phyloP scores from a whole-genome alignment of 2,329 filamentous ascomycete genomes.

The Fusarium sp. region DNA sequence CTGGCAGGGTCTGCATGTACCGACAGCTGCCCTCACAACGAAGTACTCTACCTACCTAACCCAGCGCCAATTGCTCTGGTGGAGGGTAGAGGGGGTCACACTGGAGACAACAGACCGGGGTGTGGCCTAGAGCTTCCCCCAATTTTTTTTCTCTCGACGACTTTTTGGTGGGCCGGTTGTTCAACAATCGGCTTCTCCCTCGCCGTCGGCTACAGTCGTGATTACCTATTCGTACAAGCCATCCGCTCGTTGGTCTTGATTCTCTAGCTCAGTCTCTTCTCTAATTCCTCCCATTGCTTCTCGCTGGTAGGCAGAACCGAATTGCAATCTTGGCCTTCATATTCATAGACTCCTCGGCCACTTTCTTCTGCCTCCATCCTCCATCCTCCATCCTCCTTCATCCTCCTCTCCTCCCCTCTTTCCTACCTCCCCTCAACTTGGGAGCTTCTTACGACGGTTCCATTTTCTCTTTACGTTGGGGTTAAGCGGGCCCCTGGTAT shows the following conservation, averaged over 20 bases:
- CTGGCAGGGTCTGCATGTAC: constrained; percentile 41
- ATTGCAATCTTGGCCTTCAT: constrained; percentile 44
- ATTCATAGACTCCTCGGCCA: constrained; percentile 44
- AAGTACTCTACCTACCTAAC: constrained; percentile 32
- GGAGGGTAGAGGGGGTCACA: constrained; percentile 18
- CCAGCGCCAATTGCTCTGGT: constrained; percentile 28
- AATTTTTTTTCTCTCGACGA: constrained; percentile 53
- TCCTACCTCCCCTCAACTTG: constrained; percentile 43
- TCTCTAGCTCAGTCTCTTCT: constrained; percentile 42
- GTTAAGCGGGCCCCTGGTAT: constrained; percentile 48
- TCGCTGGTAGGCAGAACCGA: constrained; percentile 49
- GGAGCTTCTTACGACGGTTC: constrained; percentile 48
- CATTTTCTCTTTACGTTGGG: constrained; percentile 44
- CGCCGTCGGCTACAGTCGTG: constrained; percentile 48
- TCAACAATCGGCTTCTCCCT: constrained; percentile 56
- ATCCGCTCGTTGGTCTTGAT: constrained; percentile 40
- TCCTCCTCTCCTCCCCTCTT: constrained; percentile 24
- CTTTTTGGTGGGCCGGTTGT: constrained; percentile 54
- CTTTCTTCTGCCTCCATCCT: constrained; percentile 47
- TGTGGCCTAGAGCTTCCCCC: constrained; percentile 51
- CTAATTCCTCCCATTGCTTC: constrained; percentile 47
- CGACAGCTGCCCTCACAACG: constrained; percentile 35
- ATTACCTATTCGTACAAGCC: constrained; percentile 49
- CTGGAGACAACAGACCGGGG: constrained; percentile 41
- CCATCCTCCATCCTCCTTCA: constrained; percentile 19